Percentiles rank a stretch among this genome's conserved stretches.
These are phyloP conservation scores for Globisporangium parvum DNA, from an alignment of 352 stramenopile genomes.

Conservation along the genomic window DNA sequence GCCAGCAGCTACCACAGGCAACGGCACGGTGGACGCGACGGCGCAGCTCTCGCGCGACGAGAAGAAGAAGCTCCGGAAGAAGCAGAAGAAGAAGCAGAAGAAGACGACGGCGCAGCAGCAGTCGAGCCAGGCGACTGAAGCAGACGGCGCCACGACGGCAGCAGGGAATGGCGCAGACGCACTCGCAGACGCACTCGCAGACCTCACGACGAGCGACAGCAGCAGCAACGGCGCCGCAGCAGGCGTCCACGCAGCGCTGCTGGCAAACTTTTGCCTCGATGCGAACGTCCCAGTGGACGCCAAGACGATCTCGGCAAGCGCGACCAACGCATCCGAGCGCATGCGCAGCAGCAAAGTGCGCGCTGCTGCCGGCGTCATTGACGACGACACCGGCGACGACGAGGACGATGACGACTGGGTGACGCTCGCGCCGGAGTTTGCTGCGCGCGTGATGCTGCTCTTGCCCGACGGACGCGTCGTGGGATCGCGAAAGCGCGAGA, in stretches of 20 bases:
- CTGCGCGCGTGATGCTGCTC: slow-evolving; percentile 60
- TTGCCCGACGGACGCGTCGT: slow-evolving; percentile 49
- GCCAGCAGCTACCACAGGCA: slow-evolving; percentile 34
- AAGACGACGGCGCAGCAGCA: slow-evolving; percentile 40
- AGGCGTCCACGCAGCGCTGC: slow-evolving; percentile 2
- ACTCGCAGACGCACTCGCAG: background rate
- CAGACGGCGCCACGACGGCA: no score
- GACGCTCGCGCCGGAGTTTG: slow-evolving; percentile 61
- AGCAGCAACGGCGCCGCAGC: background rate
- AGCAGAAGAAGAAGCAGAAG: slow-evolving; percentile 93
- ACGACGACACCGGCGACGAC: slow-evolving; percentile 6
- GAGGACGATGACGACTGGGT: slow-evolving; percentile 64
- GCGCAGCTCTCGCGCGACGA: slow-evolving; percentile 74
- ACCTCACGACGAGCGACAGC: background rate
- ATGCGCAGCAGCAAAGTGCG: slow-evolving; percentile 1
- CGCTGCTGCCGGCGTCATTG: background rate
- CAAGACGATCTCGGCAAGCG: background rate
- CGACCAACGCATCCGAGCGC: background rate
- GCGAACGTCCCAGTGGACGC: background rate
- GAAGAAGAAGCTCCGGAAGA: slow-evolving; percentile 92
- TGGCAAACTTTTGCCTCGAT: slow-evolving; percentile 4
- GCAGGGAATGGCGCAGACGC: background rate
- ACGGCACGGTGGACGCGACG: slow-evolving; percentile 1
- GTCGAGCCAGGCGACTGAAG: background rate
- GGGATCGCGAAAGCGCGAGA: slow-evolving; percentile 49